These are phyloP conservation scores for Phytomonas francai DNA, from an alignment of 208 protist species.

Conservation along the genomic window DNA sequence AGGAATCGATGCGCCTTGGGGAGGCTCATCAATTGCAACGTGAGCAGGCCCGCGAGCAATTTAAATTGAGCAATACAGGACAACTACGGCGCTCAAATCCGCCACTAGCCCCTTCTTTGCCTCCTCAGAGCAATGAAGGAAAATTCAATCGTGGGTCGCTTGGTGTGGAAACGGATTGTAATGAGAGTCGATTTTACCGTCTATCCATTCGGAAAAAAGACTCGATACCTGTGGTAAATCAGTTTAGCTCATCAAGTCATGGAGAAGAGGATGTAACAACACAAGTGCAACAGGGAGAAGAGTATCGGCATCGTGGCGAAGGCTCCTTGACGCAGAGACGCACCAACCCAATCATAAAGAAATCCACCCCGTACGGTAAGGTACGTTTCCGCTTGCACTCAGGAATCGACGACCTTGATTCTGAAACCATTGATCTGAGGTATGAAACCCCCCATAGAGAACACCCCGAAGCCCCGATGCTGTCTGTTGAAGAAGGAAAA, in stretches of 20 bases:
- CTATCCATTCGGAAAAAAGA: not conserved
- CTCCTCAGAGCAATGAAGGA: not conserved
- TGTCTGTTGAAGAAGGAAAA: not conserved
- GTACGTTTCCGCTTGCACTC: constrained; percentile 58
- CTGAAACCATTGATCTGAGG: not conserved
- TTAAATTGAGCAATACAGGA: constrained; percentile 12
- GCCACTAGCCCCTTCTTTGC: not conserved
- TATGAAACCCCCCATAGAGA: not conserved
- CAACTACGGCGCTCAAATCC: not conserved
- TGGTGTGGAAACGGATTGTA: not conserved
- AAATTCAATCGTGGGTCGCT: not conserved
- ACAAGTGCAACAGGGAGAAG: not conserved
- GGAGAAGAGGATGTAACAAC: not conserved
- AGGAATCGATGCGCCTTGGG: constrained; percentile 46
- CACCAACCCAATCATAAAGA: not conserved
- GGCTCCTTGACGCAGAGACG: not conserved
- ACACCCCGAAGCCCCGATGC: not conserved
- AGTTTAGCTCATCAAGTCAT: not conserved
- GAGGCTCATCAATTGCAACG: constrained; percentile 34
- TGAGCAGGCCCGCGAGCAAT: constrained; percentile 33
- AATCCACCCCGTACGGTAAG: constrained; percentile 19
- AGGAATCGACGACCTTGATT: constrained; percentile 39
- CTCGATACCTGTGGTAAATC: not conserved
- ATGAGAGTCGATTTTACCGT: not conserved
- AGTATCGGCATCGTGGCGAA: not conserved